Percentiles rank a stretch among this genome's conserved stretches.
Evolutionary conservation across 805 yeast species (phyloP).

Genomic region (Yamadazyma paraphyllophila): DNA sequence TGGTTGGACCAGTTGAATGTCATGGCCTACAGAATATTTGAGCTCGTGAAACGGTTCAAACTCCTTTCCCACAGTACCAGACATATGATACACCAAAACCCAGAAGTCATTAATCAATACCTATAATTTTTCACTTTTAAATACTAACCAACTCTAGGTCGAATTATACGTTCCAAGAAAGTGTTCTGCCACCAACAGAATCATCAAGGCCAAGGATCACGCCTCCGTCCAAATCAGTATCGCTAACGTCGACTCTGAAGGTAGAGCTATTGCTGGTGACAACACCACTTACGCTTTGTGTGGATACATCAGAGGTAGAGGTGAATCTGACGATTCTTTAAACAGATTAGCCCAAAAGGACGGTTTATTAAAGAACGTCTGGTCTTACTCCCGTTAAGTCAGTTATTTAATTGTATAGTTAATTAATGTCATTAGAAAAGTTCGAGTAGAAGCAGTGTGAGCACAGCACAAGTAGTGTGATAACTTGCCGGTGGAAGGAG

Average conservation of each 20-base stretch:
- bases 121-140: too few relatives aligned
- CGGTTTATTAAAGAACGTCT: conserved; percentile 95
- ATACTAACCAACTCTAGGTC: conserved; percentile 59
- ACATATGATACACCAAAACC: too few relatives aligned
- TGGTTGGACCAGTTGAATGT: too few relatives aligned
- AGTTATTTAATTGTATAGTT: conserved; percentile 29
- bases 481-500: too few relatives aligned
- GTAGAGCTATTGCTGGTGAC: conserved; percentile 89
- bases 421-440: conserved; percentile 22
- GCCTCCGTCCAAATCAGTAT: conserved; percentile 98
- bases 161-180: conserved; percentile 99
- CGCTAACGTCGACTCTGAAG: conserved; percentile 96
- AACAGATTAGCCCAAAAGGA: conserved; percentile 99
- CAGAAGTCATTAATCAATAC: not conserved
- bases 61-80: too few relatives aligned
- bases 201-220: conserved; percentile 99
- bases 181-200: conserved; percentile 99
- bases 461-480: too few relatives aligned
- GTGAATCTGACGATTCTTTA: conserved; percentile 98
- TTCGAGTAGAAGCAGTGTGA: not conserved
- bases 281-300: conserved; percentile 93
- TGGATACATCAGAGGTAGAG: conserved; percentile 98
- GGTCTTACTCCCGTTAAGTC: conserved; percentile 93
- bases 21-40: too few relatives aligned
- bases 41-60: too few relatives aligned